These are phyloP conservation scores for Rhizopogon roseolus DNA, from an alignment of 768 basidiomycete genomes.

Conservation along the genomic window DNA sequence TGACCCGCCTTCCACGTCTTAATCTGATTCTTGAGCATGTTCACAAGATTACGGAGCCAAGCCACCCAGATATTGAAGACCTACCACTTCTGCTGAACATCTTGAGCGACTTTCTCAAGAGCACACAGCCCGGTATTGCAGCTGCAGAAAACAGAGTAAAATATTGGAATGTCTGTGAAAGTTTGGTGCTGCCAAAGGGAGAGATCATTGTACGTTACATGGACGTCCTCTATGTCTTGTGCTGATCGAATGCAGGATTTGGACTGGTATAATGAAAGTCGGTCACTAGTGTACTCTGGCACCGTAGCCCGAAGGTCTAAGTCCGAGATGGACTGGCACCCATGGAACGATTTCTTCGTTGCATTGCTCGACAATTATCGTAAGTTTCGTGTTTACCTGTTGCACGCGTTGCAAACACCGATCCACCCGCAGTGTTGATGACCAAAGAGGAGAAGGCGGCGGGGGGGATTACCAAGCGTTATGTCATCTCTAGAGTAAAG, in stretches of 20 bases:
- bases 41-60: slow-evolving; percentile 58
- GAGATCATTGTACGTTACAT: slow-evolving; percentile 69
- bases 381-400: slow-evolving; percentile 29
- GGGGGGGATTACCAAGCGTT: slow-evolving; percentile 43
- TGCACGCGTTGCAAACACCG: neutral
- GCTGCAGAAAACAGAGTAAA: slow-evolving; percentile 91
- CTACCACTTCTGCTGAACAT: slow-evolving; percentile 70
- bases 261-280: slow-evolving; percentile 72
- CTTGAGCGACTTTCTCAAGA: slow-evolving; percentile 70
- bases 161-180: slow-evolving; percentile 78
- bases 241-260: slow-evolving; percentile 47
- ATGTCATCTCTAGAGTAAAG: slow-evolving; percentile 64
- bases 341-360: slow-evolving; percentile 66
- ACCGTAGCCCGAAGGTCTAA: slow-evolving; percentile 55
- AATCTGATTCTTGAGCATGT: slow-evolving; percentile 70
- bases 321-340: slow-evolving; percentile 61
- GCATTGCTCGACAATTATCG: slow-evolving; percentile 76
- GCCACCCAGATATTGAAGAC: slow-evolving; percentile 77
- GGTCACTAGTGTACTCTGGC: slow-evolving; percentile 67
- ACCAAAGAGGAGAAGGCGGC: slow-evolving; percentile 54
- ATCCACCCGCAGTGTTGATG: slow-evolving; percentile 30
- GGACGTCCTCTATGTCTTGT: neutral
- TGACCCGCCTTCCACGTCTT: slow-evolving; percentile 83
- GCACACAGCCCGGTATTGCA: slow-evolving; percentile 85
- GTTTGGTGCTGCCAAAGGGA: slow-evolving; percentile 66